Evolutionary conservation across 441 rosid genomes (phyloP).

Genomic region (Viola pubescens): DNA sequence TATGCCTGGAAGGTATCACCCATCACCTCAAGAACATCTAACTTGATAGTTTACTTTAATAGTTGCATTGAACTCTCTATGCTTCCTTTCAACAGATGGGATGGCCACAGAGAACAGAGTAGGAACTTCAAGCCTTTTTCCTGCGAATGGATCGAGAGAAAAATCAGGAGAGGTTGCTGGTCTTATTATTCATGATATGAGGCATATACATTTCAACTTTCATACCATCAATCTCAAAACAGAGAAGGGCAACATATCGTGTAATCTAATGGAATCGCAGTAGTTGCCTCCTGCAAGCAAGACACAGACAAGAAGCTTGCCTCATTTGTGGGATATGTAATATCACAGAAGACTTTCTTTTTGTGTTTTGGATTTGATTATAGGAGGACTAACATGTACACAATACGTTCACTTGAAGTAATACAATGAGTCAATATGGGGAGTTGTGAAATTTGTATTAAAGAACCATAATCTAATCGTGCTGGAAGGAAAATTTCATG

Average conservation of each 20-base stretch:
- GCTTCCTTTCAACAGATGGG: slow-evolving; percentile 42
- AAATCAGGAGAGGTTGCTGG: background rate
- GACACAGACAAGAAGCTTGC: background rate
- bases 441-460: too few relatives aligned
- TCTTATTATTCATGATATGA: background rate
- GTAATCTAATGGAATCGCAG: background rate
- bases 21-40: background rate
- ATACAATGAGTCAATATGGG: too few relatives aligned
- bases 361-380: background rate
- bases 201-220: too few relatives aligned
- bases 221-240: background rate
- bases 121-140: slow-evolving; percentile 10
- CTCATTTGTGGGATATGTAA: background rate
- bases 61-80: background rate
- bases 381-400: background rate
- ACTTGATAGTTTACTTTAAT: slow-evolving; percentile 1
- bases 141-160: slow-evolving; percentile 6
- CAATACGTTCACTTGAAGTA: background rate
- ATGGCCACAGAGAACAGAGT: slow-evolving; percentile 57
- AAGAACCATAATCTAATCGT: too few relatives aligned
- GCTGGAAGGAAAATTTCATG: too few relatives aligned
- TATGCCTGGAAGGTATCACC: slow-evolving; percentile 91
- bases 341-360: background rate
- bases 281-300: background rate
- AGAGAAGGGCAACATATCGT: background rate